Percentiles rank a stretch among this genome's conserved stretches.
Evolutionary conservation across 768 basidiomycete species (phyloP).

Genomic region (Auricularia cornea): DNA sequence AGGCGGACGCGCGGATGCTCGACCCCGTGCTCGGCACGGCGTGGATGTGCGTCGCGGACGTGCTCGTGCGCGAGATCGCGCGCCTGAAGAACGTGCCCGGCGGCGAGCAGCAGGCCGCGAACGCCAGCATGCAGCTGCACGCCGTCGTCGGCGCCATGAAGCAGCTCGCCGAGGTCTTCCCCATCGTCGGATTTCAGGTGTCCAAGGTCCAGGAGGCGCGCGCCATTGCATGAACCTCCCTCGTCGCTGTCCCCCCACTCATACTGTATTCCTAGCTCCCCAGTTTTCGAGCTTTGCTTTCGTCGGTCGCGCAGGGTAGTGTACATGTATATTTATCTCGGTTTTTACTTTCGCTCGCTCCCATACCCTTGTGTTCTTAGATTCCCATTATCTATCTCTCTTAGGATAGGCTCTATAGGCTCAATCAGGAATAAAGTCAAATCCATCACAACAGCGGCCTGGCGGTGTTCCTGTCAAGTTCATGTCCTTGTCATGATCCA

Average conservation of each 20-base stretch:
- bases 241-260: neutral
- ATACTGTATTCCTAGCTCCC: neutral
- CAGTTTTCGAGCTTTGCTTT: neutral
- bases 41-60: conserved; percentile 63
- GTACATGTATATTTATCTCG: neutral
- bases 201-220: neutral
- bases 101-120: conserved; percentile 6
- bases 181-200: conserved; percentile 22
- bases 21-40: conserved; percentile 69
- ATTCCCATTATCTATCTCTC: no score
- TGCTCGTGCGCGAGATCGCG: conserved; percentile 55
- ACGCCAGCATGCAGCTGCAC: conserved; percentile 25
- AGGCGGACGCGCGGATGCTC: conserved; percentile 60
- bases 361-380: no score
- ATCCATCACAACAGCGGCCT: no score
- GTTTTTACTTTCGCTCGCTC: neutral
- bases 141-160: conserved; percentile 28
- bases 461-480: no score
- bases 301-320: neutral
- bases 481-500: no score
- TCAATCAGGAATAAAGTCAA: no score
- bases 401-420: no score
- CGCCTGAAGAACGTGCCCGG: conserved; percentile 15
- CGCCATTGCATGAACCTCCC: neutral
- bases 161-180: conserved; percentile 27